phyloP scores from a whole-genome alignment of 257 asterid species.

The Nicotiana undulata region DNA sequence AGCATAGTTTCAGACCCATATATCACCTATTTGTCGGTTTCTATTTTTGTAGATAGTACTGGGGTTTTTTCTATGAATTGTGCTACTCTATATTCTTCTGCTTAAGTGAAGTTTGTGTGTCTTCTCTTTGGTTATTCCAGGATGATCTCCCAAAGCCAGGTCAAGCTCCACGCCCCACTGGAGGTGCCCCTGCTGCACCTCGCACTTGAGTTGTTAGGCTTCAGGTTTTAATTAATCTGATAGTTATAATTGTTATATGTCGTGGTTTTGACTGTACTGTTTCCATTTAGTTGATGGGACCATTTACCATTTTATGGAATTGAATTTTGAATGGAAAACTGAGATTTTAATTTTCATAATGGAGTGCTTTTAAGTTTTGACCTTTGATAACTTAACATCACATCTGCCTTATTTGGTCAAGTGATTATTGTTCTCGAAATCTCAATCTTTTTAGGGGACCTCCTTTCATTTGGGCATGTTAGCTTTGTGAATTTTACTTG shows the following conservation, averaged over 20 bases:
- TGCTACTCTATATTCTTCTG: neutral
- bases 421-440: neutral
- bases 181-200: conserved; percentile 44
- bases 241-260: neutral
- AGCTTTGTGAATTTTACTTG: neutral
- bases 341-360: neutral
- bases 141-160: conserved; percentile 58
- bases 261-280: conserved; percentile 3
- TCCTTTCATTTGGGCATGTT: neutral
- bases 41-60: neutral
- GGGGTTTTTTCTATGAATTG: neutral
- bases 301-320: neutral
- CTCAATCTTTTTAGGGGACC: too few species aligned
- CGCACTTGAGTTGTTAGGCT: conserved; percentile 24
- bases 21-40: neutral
- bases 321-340: neutral
- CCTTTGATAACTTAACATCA: neutral
- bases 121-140: conserved; percentile 18
- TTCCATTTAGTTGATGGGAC: neutral
- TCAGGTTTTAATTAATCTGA: neutral
- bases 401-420: neutral
- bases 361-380: neutral
- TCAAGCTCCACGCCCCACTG: conserved; percentile 49
- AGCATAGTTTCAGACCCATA: neutral
- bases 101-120: neutral